Evolutionary conservation across 352 stramenopile species (phyloP).

Genomic region (Pythium aquatile): DNA sequence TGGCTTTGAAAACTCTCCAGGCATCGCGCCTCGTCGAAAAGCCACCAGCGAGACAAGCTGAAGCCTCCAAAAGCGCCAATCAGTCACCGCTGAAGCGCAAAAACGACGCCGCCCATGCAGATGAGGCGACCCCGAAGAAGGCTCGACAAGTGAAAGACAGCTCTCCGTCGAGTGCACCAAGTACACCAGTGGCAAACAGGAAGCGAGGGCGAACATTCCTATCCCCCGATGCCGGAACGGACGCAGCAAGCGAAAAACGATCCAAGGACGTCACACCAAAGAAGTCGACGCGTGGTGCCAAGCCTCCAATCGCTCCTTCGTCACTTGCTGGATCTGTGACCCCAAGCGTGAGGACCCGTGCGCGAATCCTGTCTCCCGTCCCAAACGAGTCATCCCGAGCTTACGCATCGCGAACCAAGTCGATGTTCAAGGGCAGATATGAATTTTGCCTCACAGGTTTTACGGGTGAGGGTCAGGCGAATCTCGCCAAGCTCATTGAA

Average conservation of each 20-base stretch:
- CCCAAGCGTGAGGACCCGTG: constrained; percentile 47
- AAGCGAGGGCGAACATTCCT: constrained; percentile 32
- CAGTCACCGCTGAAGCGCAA: neutral
- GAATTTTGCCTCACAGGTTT: constrained; percentile 81
- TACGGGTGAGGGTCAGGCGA: constrained; percentile 43
- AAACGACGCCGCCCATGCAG: neutral
- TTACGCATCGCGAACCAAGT: constrained; percentile 50
- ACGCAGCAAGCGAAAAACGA: neutral
- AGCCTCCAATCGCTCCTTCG: constrained; percentile 8
- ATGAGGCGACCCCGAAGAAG: constrained; percentile 24
- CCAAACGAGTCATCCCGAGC: constrained; percentile 35
- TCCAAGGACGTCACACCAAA: constrained; percentile 19
- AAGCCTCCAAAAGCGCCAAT: neutral
- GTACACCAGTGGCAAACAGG: constrained; percentile 19
- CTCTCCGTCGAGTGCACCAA: neutral
- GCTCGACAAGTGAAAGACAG: neutral
- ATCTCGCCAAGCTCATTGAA: constrained; percentile 58
- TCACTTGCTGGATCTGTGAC: constrained; percentile 27
- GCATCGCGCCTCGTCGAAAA: constrained; percentile 18
- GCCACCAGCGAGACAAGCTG: neutral
- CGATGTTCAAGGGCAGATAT: constrained; percentile 71
- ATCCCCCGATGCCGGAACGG: constrained; percentile 29
- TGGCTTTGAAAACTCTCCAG: constrained; percentile 33
- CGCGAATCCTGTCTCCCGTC: constrained; percentile 44
- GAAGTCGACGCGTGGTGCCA: constrained; percentile 10